Evolutionary conservation across 164 flowering plant genomes (phyloP), one percentile per base, ranked within the genome.

Genomic region (Annona squamosa): DNA sequence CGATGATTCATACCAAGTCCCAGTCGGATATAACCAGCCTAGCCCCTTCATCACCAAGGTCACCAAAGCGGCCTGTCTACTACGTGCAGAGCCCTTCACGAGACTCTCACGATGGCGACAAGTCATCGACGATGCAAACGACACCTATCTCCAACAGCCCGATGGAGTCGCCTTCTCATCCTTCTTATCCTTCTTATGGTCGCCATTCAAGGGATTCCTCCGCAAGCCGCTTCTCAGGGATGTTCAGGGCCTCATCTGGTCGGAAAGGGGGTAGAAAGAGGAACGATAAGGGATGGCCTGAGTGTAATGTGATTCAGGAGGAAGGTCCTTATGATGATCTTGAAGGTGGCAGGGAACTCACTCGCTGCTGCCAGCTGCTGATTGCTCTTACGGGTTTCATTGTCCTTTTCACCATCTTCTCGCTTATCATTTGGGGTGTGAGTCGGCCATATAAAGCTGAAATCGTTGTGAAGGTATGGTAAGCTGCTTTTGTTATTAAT

Each of bases 211-310:
- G 99, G 78, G 86, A 87, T 78, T 95, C 99, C 1, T 95, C 99
- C 0, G 90, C 89, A 1, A 95, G 98, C 71, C 77, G 98, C 69
- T 92, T 92, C 73, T 95, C 99, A 0, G 99, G 98, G 45, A 86
- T 89, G 6, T 89, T 95, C 76, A 68, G 93, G 80, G 92, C 97
- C 1, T 87, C 93, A 17, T 92, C 97, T 0, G 91, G 97, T 61
- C 76, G 93, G 65, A 92, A 94, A 75, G 82, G 78, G 16, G 67
- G 81, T 56, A 65, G 86, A 70, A 92, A 86, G 76, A 86, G 94
- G 77, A 94, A 94, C 52, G 97, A 91, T 61, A 94, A 94, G 77
- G 98, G 97, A 37, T 94, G 97, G 98, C 98, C 97, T 4, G 97
- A 92, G 79, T 91, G 95, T 72, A 81, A 89, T 81, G 98, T 91